Conservation (phyloP, 768 basidiomycete genomes). For the Hygrocybe punicea region DNA sequence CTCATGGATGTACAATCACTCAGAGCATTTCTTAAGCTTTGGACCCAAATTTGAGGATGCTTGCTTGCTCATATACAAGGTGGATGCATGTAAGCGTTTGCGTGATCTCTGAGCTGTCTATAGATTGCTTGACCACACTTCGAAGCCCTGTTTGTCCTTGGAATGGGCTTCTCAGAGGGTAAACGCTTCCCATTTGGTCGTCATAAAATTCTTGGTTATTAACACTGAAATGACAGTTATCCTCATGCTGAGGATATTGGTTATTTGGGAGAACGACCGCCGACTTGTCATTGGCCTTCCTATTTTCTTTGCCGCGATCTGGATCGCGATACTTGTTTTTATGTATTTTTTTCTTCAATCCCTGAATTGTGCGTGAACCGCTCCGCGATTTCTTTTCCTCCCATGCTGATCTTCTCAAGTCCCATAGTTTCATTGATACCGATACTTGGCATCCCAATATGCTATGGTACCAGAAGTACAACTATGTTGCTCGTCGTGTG, state of each 20-base stretch:
- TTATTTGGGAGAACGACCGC: slow-evolving; percentile 10
- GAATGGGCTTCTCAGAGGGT: slow-evolving; percentile 14
- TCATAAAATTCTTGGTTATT: neutral
- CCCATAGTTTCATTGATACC: neutral
- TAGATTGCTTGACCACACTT: neutral
- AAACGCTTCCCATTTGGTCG: neutral
- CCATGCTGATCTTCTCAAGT: neutral
- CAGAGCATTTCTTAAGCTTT: neutral
- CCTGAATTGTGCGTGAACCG: slow-evolving; percentile 8
- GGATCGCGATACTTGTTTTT: slow-evolving; percentile 6
- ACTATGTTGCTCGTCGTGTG: neutral
- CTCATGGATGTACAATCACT: too few relatives aligned
- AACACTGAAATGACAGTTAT: slow-evolving; percentile 9
- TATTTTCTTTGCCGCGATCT: slow-evolving; percentile 9
- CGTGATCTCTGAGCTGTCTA: neutral
- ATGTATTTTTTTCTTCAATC: slow-evolving; percentile 7
- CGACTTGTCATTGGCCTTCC: slow-evolving; percentile 6
- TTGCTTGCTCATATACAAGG: neutral
- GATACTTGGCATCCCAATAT: too few relatives aligned
- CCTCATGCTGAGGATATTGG: slow-evolving; percentile 14
- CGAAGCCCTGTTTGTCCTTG: slow-evolving; percentile 9
- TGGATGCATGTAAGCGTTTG: neutral
- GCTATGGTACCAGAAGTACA: neutral
- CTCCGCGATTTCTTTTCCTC: too few relatives aligned
- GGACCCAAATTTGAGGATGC: neutral